These are phyloP conservation scores for Syncephalastrum racemosum DNA, from an alignment of 371 early-diverging fungal genomes.

Conservation along the genomic window DNA sequence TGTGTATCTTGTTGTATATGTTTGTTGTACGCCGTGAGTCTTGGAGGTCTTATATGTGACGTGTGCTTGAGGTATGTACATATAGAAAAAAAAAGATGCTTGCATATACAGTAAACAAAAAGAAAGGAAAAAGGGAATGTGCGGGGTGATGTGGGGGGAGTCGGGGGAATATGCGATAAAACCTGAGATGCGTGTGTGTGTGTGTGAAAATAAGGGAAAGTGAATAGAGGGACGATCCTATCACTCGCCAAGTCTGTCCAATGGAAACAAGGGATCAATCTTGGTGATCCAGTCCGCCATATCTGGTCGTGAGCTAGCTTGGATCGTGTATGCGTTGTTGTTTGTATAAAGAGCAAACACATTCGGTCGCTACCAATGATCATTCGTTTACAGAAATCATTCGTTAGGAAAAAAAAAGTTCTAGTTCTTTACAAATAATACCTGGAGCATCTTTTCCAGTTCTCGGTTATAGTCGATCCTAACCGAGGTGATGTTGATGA, in stretches of 20 bases:
- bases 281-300: constrained; percentile 78
- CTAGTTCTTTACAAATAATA: constrained; percentile 16
- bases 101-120: constrained; percentile 3
- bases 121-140: not conserved
- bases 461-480: constrained; percentile 69
- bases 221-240: constrained; percentile 1
- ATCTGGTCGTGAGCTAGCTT: constrained; percentile 66
- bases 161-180: constrained; percentile 1
- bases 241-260: constrained; percentile 27
- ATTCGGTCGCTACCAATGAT: constrained; percentile 61
- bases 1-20: too few species aligned
- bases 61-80: too few species aligned
- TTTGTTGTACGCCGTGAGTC: too few species aligned
- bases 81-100: not conserved
- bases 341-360: constrained; percentile 83
- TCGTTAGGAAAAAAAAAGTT: constrained; percentile 11
- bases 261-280: constrained; percentile 63
- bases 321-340: constrained; percentile 76
- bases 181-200: not conserved
- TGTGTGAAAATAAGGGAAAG: not conserved
- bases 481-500: constrained; percentile 74
- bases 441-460: constrained; percentile 66
- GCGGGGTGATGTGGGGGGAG: not conserved
- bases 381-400: too few species aligned
- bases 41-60: too few species aligned